Evolutionary conservation across 176 grass and related monocot genomes (phyloP).

Genomic region (Oryza australiensis): DNA sequence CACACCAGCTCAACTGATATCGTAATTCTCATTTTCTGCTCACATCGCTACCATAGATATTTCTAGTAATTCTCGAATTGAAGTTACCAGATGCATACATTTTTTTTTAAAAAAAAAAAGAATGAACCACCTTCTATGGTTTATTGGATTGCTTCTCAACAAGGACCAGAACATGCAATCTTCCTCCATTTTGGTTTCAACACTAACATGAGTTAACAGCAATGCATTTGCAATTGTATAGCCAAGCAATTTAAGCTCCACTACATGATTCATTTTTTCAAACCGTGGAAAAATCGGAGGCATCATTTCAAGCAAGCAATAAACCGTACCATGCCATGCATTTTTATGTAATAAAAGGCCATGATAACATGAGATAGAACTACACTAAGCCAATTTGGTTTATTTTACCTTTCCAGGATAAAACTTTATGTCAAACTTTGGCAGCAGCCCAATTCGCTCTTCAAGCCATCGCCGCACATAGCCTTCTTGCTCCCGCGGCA

Average conservation of each 20-base stretch:
- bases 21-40: conserved; percentile 17
- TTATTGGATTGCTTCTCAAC: background rate
- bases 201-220: background rate
- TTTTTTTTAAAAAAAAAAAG: background rate
- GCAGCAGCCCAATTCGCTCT: conserved; percentile 59
- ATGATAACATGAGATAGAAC: conserved; percentile 15
- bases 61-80: background rate
- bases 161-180: background rate
- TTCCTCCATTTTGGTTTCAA: background rate
- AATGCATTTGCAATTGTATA: background rate
- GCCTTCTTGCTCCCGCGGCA: conserved; percentile 64
- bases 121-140: background rate
- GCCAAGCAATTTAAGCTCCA: background rate
- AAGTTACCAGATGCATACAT: background rate
- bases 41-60: background rate
- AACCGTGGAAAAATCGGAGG: background rate
- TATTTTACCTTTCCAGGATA: conserved; percentile 85
- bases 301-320: background rate
- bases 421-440: conserved; percentile 69
- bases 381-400: background rate
- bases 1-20: background rate
- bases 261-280: background rate
- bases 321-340: conserved; percentile 1
- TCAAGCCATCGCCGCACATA: conserved; percentile 80
- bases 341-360: background rate